Base-by-base conservation (phyloP, 768 basidiomycete species). In the Amanita muscaria region DNA sequence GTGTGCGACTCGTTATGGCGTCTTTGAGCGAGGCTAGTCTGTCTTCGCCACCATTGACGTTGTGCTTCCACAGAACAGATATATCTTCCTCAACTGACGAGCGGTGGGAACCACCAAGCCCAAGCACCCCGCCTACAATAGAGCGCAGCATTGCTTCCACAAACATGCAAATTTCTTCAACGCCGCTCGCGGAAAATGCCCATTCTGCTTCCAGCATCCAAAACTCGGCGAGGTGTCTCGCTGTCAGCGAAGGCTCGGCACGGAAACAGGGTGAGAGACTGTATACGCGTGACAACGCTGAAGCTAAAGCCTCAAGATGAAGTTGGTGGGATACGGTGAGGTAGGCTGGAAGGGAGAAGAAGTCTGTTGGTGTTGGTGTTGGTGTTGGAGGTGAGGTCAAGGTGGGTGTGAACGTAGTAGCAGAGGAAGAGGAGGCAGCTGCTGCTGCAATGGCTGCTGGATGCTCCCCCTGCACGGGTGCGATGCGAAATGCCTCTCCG, bases 181-280 rank as follows among this genome's bases (percentile, higher is more conserved):
- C 42, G 64, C 69, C 50, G 39, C 57, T 33, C 44, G 27, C 34
- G 5, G 30, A 19, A 35, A 69, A 64, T 2, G 80, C 80, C 75
- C 89, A 83, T 59, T 99, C 96, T 0, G 88, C 93, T 64, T 99
- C 96, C 43, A 97, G 77, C 96, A 99, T 99, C 87, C 90, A 97
- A 62, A 99, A 99, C 61, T 99, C 96, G 40, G 89, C 80, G 10
- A 99, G 75, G 59, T 99, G 96, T n/a, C 94, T 73, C 24, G 78
- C 77, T 2, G 94, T 97, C 52, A 83, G 74, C 2, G 83, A 87
- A 4, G 79, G 79, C 58, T 99, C 96, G 16, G 96, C 94, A 12
- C 96, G 84, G 64, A 99, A 99, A 51, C 86, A 85, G 0, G 96
- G 93, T 0, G 88, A 83, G 18, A 99, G 76, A 1, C 93, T 93